Conservation (phyloP, 139 green algal species). For the Nannochloris sp. region DNA sequence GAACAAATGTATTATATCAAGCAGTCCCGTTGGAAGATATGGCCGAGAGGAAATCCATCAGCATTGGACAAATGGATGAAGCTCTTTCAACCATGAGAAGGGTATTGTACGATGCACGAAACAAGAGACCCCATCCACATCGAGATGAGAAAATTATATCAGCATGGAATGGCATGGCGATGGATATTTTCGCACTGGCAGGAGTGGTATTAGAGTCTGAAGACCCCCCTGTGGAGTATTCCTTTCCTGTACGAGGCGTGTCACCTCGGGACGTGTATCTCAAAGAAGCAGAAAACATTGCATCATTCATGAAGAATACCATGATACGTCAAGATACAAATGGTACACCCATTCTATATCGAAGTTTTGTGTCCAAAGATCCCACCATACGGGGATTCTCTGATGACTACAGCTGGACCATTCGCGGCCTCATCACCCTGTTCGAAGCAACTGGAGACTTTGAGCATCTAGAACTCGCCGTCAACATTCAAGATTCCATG, state of each 20-base stretch:
- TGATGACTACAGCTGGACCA: constrained; percentile 69
- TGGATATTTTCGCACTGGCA: constrained; percentile 64
- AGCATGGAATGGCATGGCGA: constrained; percentile 84
- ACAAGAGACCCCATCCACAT: constrained; percentile 49
- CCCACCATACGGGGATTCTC: constrained; percentile 53
- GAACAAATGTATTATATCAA: constrained; percentile 65
- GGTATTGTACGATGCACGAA: constrained; percentile 43
- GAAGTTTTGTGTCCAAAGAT: constrained; percentile 53
- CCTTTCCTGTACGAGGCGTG: constrained; percentile 50
- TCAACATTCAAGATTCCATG: constrained; percentile 59
- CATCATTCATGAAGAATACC: constrained; percentile 52
- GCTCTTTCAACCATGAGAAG: constrained; percentile 42
- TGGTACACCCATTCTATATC: constrained; percentile 26
- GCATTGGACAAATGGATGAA: constrained; percentile 18
- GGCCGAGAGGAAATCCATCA: constrained; percentile 18
- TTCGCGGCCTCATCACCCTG: constrained; percentile 73
- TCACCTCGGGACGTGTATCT: neutral
- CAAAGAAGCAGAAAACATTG: constrained; percentile 19
- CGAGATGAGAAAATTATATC: constrained; percentile 87
- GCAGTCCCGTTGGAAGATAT: constrained; percentile 29
- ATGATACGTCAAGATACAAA: constrained; percentile 53
- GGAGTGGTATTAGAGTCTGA: constrained; percentile 43
- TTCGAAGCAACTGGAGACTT: constrained; percentile 54
- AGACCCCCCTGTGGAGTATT: constrained; percentile 15
- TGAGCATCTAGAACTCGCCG: constrained; percentile 67